Evolutionary conservation across 495 filamentous ascomycete species (phyloP).

Genomic region (Pseudoneurospora amorphoporcata): DNA sequence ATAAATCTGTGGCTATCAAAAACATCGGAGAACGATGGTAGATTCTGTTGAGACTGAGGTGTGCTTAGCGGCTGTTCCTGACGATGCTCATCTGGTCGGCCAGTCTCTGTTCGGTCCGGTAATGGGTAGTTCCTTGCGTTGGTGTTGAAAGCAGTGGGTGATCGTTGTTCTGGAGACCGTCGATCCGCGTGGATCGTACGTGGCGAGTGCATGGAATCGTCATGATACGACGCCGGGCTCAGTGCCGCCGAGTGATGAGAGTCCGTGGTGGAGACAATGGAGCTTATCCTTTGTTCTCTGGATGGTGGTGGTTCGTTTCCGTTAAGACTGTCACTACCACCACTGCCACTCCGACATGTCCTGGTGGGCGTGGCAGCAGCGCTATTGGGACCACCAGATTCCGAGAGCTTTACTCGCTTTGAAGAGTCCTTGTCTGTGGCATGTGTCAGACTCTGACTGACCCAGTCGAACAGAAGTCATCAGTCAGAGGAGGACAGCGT

Average conservation of each 20-base stretch:
- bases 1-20: slow-evolving; percentile 15
- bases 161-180: slow-evolving; percentile 11
- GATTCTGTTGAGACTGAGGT: slow-evolving; percentile 4
- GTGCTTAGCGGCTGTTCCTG: slow-evolving; percentile 9
- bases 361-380: slow-evolving; percentile 22
- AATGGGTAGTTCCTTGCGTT: slow-evolving; percentile 8
- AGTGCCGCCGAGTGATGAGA: slow-evolving; percentile 20
- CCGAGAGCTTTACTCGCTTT: slow-evolving; percentile 32
- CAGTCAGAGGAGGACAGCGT: not conserved
- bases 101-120: slow-evolving; percentile 7
- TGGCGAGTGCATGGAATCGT: slow-evolving; percentile 29
- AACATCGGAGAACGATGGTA: slow-evolving; percentile 27
- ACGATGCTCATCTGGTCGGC: slow-evolving; percentile 12
- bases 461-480: not conserved
- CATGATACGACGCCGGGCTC: slow-evolving; percentile 18
- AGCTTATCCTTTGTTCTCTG: slow-evolving; percentile 30
- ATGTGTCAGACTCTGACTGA: not conserved
- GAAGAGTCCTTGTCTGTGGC: slow-evolving; percentile 33
- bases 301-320: slow-evolving; percentile 37
- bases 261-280: slow-evolving; percentile 25
- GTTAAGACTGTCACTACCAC: slow-evolving; percentile 27
- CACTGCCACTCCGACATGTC: slow-evolving; percentile 31
- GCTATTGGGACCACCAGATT: slow-evolving; percentile 12
- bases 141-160: slow-evolving; percentile 13
- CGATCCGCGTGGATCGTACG: slow-evolving; percentile 6